Base-by-base conservation (phyloP, 176 grass and related monocot species). In the Otatea glauca region DNA sequence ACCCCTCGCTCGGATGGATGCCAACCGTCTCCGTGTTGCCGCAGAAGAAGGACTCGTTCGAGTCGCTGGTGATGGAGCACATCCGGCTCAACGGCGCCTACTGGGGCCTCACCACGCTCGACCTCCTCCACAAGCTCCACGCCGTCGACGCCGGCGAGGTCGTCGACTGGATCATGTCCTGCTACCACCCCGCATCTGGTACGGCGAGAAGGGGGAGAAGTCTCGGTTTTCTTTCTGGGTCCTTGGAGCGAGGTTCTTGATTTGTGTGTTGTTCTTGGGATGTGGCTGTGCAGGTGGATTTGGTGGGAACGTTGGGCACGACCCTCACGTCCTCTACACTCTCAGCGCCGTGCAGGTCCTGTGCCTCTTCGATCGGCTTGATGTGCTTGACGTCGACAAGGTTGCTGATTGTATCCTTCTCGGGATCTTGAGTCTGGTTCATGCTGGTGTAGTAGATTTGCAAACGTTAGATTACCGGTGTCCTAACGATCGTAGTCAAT, bases 61-160 rank as follows among this genome's bases (percentile, higher is more conserved):
- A 93, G 80, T 93, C 92, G 37, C 73, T 93, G 61, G 85, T 92
- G 78, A 93, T 92, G 89, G 95, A 98, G 87, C 95, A 98, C 87
- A 65, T 98, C 42, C 86, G 95, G 43, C 51, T 90, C 44, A 95
- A 88, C 82, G 95, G 95, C 65, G 95, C 92, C 13, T 98, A 95
- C 83, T 98, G 95, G 95, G 95, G 95, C 23, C 88, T 98, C 69
- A 93, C 92, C 75, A 88, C 95, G 63, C 92, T 98, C 10, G 92
- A 92, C 68, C 85, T 98, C 69, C 93, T 98, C 77, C 89, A 93
- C 83, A 93, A 87, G 75, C 80, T 95, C 63, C 72, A 68, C 48
- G 88, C 92, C 25, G 91, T 98, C n/a, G 86, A 95, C 55, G 35
- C 82, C 13, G 62, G 88, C 0, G 91, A 93, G 87, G 89, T 98